A percentile compares a stretch with the other conserved stretches of the same genome.
Conservation (phyloP, 1,139 yeast genomes). For the Saccharomyces hybrid region DNA sequence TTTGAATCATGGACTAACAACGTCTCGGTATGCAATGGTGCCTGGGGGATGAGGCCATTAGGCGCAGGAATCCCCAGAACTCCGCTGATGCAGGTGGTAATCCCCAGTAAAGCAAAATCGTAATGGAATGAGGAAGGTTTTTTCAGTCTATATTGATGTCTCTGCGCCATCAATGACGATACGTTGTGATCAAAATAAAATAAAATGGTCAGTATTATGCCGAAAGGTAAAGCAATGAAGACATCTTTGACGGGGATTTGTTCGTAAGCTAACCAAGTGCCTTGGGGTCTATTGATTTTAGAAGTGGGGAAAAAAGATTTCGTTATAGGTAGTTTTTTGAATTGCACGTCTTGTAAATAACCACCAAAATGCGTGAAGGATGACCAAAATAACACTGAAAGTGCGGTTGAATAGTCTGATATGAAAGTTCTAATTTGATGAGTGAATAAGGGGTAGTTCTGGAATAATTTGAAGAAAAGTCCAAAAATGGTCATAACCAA, state of each 20-base stretch:
- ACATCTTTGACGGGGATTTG: conserved; percentile 62
- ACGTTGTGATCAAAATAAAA: conserved; percentile 95
- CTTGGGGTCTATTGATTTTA: conserved; percentile 21
- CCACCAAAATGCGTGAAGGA: conserved; percentile 91
- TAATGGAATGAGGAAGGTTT: conserved; percentile 91
- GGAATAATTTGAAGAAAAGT: conserved; percentile 52
- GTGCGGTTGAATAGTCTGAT: conserved; percentile 79
- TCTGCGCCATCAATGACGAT: conserved; percentile 86
- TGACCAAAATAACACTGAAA: conserved; percentile 78
- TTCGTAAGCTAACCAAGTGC: conserved; percentile 48
- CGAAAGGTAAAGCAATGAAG: conserved; percentile 88
- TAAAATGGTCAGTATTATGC: conserved; percentile 68
- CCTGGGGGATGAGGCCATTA: conserved; percentile 93
- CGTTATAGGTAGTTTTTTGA: conserved; percentile 64
- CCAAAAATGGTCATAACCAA: conserved; percentile 72
- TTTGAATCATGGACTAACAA: conserved; percentile 51
- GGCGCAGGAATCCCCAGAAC: conserved; percentile 90
- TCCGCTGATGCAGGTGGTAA: conserved; percentile 83
- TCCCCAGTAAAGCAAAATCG: conserved; percentile 78
- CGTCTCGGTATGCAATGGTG: conserved; percentile 84
- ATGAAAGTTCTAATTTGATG: conserved; percentile 59
- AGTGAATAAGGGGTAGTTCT: conserved; percentile 51
- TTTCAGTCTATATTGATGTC: conserved; percentile 65
- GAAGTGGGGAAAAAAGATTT: conserved; percentile 72
- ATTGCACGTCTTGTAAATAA: conserved; percentile 42